phyloP scores from a whole-genome alignment of 768 basidiomycete species.

The Russula abietina region DNA sequence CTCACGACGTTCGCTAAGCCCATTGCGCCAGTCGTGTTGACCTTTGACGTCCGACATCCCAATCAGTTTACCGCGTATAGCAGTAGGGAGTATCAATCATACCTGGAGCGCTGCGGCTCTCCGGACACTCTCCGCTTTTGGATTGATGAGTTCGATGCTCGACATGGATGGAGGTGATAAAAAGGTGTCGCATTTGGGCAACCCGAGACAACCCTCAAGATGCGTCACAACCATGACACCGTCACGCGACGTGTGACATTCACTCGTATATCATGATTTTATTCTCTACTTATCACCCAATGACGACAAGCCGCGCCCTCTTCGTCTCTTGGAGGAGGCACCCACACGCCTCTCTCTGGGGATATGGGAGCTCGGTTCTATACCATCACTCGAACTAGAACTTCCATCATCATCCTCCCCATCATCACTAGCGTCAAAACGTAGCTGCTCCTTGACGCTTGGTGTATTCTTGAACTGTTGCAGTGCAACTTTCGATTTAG shows the following conservation, averaged over 20 bases:
- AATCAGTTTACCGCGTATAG: constrained; percentile 23
- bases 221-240: neutral
- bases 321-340: neutral
- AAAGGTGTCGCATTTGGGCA: neutral
- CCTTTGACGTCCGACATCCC: constrained; percentile 40
- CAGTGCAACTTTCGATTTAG: constrained; percentile 1
- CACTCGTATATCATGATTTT: too few relatives aligned
- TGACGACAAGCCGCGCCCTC: constrained; percentile 14
- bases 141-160: constrained; percentile 93
- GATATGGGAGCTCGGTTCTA: constrained; percentile 15
- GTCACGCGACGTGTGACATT: neutral
- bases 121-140: constrained; percentile 89
- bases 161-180: constrained; percentile 33
- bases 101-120: constrained; percentile 91
- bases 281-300: constrained; percentile 1
- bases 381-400: constrained; percentile 21
- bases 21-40: constrained; percentile 91
- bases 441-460: constrained; percentile 3
- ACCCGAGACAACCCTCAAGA: neutral
- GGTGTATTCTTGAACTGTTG: constrained; percentile 1
- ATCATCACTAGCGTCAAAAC: neutral
- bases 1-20: constrained; percentile 96
- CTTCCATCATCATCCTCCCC: constrained; percentile 18
- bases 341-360: constrained; percentile 24
- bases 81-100: constrained; percentile 24